Evolutionary conservation across 345 rosid species (phyloP).

Genomic region (Hibiscus tridactylites): DNA sequence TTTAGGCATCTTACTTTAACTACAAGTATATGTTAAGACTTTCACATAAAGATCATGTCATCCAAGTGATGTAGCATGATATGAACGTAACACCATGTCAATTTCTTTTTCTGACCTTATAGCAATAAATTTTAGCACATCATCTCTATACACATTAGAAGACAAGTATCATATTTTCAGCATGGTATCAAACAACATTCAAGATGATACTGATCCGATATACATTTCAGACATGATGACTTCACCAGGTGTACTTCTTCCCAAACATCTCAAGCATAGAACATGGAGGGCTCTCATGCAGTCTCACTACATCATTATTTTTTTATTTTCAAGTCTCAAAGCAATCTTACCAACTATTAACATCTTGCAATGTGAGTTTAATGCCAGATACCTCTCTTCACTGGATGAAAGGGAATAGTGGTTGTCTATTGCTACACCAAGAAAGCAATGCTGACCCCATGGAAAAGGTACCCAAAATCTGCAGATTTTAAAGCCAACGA

Average conservation of each 20-base stretch:
- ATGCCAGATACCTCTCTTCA: conserved; percentile 88
- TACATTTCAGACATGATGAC: conserved; percentile 22
- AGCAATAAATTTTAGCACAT: conserved; percentile 7
- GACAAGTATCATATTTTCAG: not conserved
- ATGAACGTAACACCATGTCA: not conserved
- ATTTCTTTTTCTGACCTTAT: not conserved
- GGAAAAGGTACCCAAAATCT: conserved; percentile 82
- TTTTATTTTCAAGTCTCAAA: conserved; percentile 52
- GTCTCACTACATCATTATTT: conserved; percentile 51
- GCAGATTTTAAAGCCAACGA: conserved; percentile 99
- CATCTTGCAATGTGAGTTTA: conserved; percentile 68
- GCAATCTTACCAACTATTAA: conserved; percentile 96
- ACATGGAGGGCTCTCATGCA: conserved; percentile 30
- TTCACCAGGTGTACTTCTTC: conserved; percentile 28
- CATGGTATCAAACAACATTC: conserved; percentile 1
- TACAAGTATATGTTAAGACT: conserved; percentile 1
- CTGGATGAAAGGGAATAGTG: conserved; percentile 57
- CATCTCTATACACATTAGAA: not conserved
- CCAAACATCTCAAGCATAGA: conserved; percentile 31
- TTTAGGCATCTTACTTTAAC: conserved; percentile 4
- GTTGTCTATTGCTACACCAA: conserved; percentile 94
- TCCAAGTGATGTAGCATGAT: not conserved
- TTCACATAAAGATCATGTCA: conserved; percentile 2
- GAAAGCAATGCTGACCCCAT: conserved; percentile 91
- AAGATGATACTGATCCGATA: conserved; percentile 11